phyloP scores from a whole-genome alignment of 306 rosid species.

The Arachis hypogaea region DNA sequence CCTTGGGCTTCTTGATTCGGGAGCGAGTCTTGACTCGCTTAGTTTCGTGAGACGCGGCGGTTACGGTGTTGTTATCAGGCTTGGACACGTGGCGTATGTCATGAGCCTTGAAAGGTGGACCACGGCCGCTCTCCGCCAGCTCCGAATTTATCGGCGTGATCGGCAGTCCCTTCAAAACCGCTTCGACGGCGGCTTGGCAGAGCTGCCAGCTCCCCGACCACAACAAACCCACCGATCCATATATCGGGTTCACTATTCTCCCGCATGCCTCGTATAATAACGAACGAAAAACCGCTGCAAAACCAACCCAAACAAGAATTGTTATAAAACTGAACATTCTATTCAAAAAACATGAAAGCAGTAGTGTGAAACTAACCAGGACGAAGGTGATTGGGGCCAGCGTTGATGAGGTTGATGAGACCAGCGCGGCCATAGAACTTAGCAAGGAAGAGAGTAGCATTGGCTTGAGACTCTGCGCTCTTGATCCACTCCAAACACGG shows the following conservation, averaged over 20 bases:
- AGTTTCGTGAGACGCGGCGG: constrained; percentile 17
- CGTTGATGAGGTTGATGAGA: constrained; percentile 87
- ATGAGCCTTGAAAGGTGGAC: constrained; percentile 76
- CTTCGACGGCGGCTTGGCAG: constrained; percentile 89
- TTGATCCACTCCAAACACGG: constrained; percentile 95
- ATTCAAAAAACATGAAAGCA: too few relatives aligned
- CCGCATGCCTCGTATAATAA: constrained; percentile 92
- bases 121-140: constrained; percentile 58
- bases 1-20: constrained; percentile 58
- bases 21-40: constrained; percentile 53
- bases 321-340: too few relatives aligned
- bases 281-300: constrained; percentile 83
- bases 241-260: constrained; percentile 86
- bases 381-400: constrained; percentile 82
- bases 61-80: constrained; percentile 59
- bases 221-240: constrained; percentile 87
- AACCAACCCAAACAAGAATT: not conserved
- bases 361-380: constrained; percentile 55
- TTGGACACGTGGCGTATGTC: constrained; percentile 92
- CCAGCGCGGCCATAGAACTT: constrained; percentile 99
- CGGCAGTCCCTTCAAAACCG: constrained; percentile 81
- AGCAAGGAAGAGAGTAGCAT: constrained; percentile 92
- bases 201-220: constrained; percentile 99
- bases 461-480: constrained; percentile 79
- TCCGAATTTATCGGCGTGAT: constrained; percentile 77